Conservation (phyloP, 179 eudicot species). For the Spergularia azorica region DNA sequence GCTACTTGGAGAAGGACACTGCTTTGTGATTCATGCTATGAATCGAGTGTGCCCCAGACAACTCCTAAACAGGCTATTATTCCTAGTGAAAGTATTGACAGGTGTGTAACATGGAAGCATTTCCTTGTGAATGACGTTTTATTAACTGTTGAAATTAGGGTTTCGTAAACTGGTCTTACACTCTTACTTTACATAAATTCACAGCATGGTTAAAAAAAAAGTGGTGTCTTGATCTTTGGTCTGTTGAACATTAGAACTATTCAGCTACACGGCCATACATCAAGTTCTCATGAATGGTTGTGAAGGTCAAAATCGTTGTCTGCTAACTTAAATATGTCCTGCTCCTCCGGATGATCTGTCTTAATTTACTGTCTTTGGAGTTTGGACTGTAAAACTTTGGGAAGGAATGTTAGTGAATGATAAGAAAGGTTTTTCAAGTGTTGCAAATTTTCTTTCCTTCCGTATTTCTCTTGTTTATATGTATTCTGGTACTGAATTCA, state of each 20-base stretch:
- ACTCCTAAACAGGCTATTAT: slow-evolving; percentile 33
- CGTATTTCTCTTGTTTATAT: background rate
- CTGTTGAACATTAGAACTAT: too few relatives aligned
- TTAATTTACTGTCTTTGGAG: background rate
- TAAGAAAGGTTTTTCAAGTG: background rate
- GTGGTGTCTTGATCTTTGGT: too few relatives aligned
- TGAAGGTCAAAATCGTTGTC: background rate
- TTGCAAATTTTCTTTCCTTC: background rate
- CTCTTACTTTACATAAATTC: background rate
- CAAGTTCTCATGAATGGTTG: background rate
- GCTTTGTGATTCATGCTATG: slow-evolving; percentile 50
- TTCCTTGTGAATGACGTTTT: background rate
- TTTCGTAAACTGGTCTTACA: background rate
- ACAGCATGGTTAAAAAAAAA: background rate
- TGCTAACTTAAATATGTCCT: background rate
- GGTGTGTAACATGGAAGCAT: slow-evolving; percentile 44
- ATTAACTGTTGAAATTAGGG: background rate
- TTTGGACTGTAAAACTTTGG: background rate
- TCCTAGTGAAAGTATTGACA: slow-evolving; percentile 15
- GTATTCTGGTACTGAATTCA: slow-evolving; percentile 15
- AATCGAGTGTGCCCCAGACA: slow-evolving; percentile 30
- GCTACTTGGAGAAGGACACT: slow-evolving; percentile 33
- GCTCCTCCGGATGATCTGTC: background rate
- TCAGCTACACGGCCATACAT: background rate
- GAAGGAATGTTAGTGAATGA: background rate